Base-by-base conservation (phyloP, 1,139 yeast species). In the Entelexis paramagnoliae region DNA sequence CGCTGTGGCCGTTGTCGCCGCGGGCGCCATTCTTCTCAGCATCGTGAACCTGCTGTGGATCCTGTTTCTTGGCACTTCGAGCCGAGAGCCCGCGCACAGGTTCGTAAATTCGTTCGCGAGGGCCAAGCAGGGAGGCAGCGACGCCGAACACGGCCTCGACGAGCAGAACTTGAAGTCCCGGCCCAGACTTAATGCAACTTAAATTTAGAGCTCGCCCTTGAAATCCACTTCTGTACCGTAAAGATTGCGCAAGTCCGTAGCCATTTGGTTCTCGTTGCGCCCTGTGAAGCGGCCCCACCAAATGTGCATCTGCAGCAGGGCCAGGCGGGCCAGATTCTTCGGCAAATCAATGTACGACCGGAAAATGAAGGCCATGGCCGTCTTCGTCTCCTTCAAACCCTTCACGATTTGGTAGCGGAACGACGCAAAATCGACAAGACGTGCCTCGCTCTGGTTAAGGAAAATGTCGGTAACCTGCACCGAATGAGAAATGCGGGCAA, bases 1-100 rank as follows among this genome's bases (percentile, higher is more conserved):
- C 9, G 83, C 89, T 43, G 89, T 89, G 69, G 83, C 84, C 52
- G 93, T 95, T 38, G 88, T 94, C 24, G 85, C 94, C 1, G 95
- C 96, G 0, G 97, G 97, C 3, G 83, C 84, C 60, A 83, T 89
- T 57, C 71, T 89, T 51, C 70, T 86, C 50, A 80, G 91, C 32
- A 85, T 89, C 66, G 73, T 86, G 55, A 85, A 89, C 64, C 60
- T 67, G 40, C 51, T 72, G 32, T 89, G 96, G 95, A 74, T 88
- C 50, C 72, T 87, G 53, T 89, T 87, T 68, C 85, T 82, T 65
- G 96, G 73, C 32, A 67, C 73, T 3, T 60, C 71, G 10, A 63
- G 62, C 33, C 69, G 67, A 39, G 70, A 68, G 17, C 89, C 94
- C 41, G 72, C 86, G 22, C 87, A 85, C 64, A 80, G 83, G 64